phyloP scores from a whole-genome alignment of 129 eudicot species.

The Artemisia tridentata region DNA sequence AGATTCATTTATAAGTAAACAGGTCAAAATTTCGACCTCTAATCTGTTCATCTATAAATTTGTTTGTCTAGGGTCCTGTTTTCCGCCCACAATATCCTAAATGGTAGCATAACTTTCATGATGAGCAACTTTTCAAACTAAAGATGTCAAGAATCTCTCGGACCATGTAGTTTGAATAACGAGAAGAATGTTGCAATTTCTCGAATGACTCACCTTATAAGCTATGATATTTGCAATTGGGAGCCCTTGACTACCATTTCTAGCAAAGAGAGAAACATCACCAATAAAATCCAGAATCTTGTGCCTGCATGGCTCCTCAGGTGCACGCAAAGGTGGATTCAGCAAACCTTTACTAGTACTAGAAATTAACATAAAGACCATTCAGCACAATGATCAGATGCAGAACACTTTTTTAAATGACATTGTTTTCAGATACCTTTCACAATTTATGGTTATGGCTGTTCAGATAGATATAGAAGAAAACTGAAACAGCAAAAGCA shows the following conservation, averaged over 20 bases:
- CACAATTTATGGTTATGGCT: slow-evolving; percentile 1
- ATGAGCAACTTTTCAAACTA: neutral
- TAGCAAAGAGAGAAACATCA: slow-evolving; percentile 79
- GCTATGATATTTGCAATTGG: slow-evolving; percentile 76
- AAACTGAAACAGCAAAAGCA: slow-evolving; percentile 18
- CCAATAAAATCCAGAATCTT: slow-evolving; percentile 94
- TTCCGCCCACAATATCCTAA: neutral
- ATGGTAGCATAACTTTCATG: too few relatives aligned
- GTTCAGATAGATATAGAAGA: neutral
- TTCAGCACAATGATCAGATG: neutral
- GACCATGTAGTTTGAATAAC: neutral
- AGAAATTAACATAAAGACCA: slow-evolving; percentile 21
- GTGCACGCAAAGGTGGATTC: slow-evolving; percentile 78
- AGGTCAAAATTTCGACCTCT: neutral
- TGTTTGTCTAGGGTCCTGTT: neutral
- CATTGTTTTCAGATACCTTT: neutral
- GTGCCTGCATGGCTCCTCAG: slow-evolving; percentile 86
- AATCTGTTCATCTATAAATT: neutral
- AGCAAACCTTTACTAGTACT: slow-evolving; percentile 75
- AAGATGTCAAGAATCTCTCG: neutral
- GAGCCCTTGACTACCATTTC: slow-evolving; percentile 85
- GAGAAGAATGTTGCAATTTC: neutral
- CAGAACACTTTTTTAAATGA: neutral
- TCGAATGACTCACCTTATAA: slow-evolving; percentile 53
- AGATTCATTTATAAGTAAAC: neutral